phyloP scores from a whole-genome alignment of 176 grass and related monocot species.

The Avena eriantha region DNA sequence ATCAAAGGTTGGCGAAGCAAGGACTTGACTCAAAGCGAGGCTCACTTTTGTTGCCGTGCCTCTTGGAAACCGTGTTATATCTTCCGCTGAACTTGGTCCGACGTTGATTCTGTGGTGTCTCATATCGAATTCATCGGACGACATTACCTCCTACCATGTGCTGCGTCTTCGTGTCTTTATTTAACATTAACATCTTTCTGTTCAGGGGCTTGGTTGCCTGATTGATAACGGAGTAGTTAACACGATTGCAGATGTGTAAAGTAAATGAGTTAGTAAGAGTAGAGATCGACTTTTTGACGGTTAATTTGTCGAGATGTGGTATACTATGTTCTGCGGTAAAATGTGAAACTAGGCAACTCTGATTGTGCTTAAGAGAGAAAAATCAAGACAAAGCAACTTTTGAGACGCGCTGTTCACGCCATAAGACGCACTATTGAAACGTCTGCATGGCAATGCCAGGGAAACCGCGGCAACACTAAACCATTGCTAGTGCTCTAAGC shows the following conservation, averaged over 20 bases:
- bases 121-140: no score
- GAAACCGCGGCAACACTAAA: neutral
- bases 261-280: neutral
- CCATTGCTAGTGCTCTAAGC: slow-evolving; percentile 1
- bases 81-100: neutral
- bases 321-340: no score
- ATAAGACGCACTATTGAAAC: neutral
- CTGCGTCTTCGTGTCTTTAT: neutral
- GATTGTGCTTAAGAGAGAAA: no score
- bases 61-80: slow-evolving; percentile 20
- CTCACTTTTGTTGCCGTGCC: neutral
- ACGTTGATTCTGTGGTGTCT: slow-evolving; percentile 17
- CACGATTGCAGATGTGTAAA: neutral
- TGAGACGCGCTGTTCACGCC: no score
- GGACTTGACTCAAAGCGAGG: slow-evolving; percentile 12
- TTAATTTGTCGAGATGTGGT: neutral
- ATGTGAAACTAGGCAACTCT: no score
- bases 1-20: neutral
- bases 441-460: neutral
- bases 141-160: no score
- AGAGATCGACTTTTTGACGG: neutral
- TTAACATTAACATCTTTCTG: neutral
- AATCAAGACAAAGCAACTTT: no score
- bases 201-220: neutral
- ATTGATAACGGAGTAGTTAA: neutral